Conservation (phyloP, 192 early-diverging fungal genomes). For the Backusella sp. region DNA sequence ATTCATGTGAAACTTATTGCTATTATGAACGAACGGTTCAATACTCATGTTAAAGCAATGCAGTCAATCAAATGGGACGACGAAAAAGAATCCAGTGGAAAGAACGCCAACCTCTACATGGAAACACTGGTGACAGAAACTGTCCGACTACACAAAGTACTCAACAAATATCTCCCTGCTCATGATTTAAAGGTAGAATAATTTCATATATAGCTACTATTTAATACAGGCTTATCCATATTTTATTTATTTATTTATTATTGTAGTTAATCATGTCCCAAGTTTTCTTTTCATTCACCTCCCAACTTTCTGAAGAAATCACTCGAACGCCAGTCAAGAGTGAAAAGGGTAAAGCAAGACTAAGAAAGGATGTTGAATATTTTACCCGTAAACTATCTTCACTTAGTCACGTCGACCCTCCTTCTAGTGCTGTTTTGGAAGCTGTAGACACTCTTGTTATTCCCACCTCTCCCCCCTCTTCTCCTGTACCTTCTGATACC, state of each 20-base stretch:
- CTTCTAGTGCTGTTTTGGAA: slow-evolving; percentile 71
- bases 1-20: slow-evolving; percentile 88
- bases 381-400: slow-evolving; percentile 63
- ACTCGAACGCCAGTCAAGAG: slow-evolving; percentile 48
- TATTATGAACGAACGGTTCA: slow-evolving; percentile 93
- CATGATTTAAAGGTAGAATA: slow-evolving; percentile 65
- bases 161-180: slow-evolving; percentile 80
- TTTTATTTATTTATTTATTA: not conserved
- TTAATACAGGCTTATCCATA: not conserved
- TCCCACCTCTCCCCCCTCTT: not conserved
- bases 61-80: slow-evolving; percentile 58
- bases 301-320: slow-evolving; percentile 71
- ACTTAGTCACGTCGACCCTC: slow-evolving; percentile 70
- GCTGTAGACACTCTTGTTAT: slow-evolving; percentile 15
- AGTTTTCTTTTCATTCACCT: slow-evolving; percentile 78
- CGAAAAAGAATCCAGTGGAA: slow-evolving; percentile 14
- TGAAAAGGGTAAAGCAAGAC: slow-evolving; percentile 64
- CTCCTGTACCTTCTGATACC: slow-evolving; percentile 7
- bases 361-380: slow-evolving; percentile 78
- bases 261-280: slow-evolving; percentile 67
- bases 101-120: slow-evolving; percentile 64
- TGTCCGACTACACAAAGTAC: slow-evolving; percentile 85
- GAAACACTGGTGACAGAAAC: slow-evolving; percentile 88
- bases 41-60: slow-evolving; percentile 75
- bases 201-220: not conserved